phyloP scores from a whole-genome alignment of 1,284 basidiomycete species.

The Cerioporus squamosus region DNA sequence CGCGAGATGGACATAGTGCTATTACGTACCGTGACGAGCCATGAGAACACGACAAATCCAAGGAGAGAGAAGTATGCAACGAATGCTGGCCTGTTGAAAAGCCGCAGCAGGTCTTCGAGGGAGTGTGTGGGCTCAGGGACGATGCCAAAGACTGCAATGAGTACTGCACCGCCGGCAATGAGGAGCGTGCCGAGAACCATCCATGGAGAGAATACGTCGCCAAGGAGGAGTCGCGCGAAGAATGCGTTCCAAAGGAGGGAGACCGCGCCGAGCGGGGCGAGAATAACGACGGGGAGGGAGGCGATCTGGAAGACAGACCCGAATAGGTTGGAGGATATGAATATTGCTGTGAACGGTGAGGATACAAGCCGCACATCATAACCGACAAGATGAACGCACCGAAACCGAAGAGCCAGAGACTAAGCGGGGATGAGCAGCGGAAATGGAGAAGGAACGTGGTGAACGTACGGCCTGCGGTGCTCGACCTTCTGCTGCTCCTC shows the following conservation, averaged over 20 bases:
- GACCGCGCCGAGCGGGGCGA: constrained; percentile 91
- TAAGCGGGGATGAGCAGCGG: constrained; percentile 31
- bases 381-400: constrained; percentile 37
- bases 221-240: constrained; percentile 86
- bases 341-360: constrained; percentile 52
- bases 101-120: constrained; percentile 81
- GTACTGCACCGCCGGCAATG: constrained; percentile 87
- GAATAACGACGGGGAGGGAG: constrained; percentile 90
- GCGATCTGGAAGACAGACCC: constrained; percentile 96
- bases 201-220: constrained; percentile 85
- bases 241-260: constrained; percentile 96
- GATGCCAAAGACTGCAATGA: constrained; percentile 92
- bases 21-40: constrained; percentile 63
- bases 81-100: constrained; percentile 84
- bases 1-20: not conserved
- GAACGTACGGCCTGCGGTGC: constrained; percentile 76
- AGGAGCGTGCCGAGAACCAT: constrained; percentile 87
- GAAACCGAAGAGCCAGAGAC: constrained; percentile 88
- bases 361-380: constrained; percentile 5
- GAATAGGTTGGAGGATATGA: constrained; percentile 88
- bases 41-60: constrained; percentile 62
- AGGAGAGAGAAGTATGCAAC: constrained; percentile 82
- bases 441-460: constrained; percentile 16
- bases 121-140: constrained; percentile 92
- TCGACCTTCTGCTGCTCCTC: constrained; percentile 68